phyloP scores from a whole-genome alignment of 2,329 filamentous ascomycete species.

The Clonostachys rosea region DNA sequence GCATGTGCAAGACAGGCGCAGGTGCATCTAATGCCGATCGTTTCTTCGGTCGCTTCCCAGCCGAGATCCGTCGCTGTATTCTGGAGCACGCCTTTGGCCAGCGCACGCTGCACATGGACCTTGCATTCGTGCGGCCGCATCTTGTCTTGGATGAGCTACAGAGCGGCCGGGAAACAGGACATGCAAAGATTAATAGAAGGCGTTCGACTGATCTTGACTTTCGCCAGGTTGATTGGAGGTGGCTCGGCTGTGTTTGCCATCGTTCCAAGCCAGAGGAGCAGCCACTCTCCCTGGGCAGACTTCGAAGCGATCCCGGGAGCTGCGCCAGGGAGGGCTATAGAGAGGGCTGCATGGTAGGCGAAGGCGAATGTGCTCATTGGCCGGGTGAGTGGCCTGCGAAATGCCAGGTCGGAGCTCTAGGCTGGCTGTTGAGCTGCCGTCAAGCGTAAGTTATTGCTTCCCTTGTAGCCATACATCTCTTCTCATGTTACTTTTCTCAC shows the following conservation, averaged over 20 bases:
- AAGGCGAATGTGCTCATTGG: background rate
- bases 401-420: slow-evolving; percentile 4
- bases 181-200: too few species aligned
- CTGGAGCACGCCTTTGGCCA: background rate
- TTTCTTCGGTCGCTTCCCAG: background rate
- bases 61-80: background rate
- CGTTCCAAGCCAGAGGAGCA: background rate
- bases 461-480: background rate
- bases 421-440: slow-evolving; percentile 4
- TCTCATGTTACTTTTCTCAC: background rate
- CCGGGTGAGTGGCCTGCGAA: background rate
- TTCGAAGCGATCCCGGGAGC: background rate
- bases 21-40: too few species aligned
- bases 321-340: background rate
- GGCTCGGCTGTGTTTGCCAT: slow-evolving; percentile 5
- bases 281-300: background rate
- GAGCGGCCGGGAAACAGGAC: too few species aligned
- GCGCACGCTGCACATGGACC: background rate
- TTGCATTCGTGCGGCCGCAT: background rate
- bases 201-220: too few species aligned
- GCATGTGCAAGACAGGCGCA: too few species aligned
- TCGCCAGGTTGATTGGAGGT: slow-evolving; percentile 1
- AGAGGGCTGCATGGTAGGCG: background rate
- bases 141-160: too few species aligned
- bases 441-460: slow-evolving; percentile 2